A percentile compares a stretch with the other conserved stretches of the same genome.
Evolutionary conservation across 2,329 filamentous ascomycete genomes (phyloP).

Genomic region (Pseudocercospora fuligena): DNA sequence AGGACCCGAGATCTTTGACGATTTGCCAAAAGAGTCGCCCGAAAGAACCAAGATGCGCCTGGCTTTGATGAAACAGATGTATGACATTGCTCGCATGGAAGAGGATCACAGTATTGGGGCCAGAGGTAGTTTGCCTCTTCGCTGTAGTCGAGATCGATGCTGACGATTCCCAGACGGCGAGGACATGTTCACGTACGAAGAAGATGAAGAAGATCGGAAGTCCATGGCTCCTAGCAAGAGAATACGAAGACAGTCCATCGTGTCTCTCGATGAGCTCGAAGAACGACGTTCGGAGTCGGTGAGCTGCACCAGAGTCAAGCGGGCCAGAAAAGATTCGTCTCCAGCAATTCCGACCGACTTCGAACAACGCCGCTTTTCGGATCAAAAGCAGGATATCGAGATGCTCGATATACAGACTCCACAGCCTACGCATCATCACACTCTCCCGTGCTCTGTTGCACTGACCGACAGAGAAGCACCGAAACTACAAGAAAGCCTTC

Average conservation of each 20-base stretch:
- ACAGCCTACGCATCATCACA: conserved; percentile 5
- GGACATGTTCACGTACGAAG: conserved; percentile 20
- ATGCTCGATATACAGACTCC: conserved; percentile 11
- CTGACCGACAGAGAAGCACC: neutral
- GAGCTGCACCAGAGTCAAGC: conserved; percentile 21
- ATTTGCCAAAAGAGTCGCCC: conserved; percentile 29
- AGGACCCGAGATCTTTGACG: conserved; percentile 34
- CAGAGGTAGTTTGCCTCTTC: conserved; percentile 23
- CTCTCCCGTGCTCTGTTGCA: neutral
- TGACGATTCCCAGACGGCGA: conserved; percentile 25
- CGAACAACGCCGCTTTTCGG: neutral
- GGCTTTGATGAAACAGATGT: conserved; percentile 28
- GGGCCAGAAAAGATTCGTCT: conserved; percentile 15
- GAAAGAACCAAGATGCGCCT: conserved; percentile 22
- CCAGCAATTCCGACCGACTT: neutral
- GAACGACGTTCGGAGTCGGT: conserved; percentile 24
- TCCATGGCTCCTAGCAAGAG: conserved; percentile 18
- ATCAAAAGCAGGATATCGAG: conserved; percentile 16
- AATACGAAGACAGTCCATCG: conserved; percentile 10
- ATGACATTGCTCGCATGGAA: conserved; percentile 28
- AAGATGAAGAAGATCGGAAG: conserved; percentile 26
- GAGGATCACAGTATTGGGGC: conserved; percentile 21
- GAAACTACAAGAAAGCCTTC: neutral
- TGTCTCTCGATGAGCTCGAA: conserved; percentile 13
- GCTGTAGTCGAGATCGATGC: neutral